Evolutionary conservation across 208 protist species (phyloP).

Genomic region (Trypanosoma theileri): DNA sequence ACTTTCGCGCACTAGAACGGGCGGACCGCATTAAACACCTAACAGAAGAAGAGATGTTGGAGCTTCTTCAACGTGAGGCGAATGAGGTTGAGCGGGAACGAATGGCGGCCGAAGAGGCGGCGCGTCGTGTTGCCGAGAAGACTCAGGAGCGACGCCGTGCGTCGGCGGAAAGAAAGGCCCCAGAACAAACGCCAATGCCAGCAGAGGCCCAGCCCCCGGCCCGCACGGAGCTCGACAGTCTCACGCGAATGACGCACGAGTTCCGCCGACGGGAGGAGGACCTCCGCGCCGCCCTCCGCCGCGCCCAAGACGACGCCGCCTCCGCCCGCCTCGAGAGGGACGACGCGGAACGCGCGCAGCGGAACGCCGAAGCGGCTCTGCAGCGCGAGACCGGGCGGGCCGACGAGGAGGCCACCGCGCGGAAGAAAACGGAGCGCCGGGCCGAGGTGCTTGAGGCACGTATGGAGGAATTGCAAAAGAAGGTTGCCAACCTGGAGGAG

Average conservation of each 20-base stretch:
- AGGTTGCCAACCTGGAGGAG: conserved; percentile 5
- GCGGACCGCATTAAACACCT: conserved; percentile 74
- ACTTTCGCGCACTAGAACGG: conserved; percentile 64
- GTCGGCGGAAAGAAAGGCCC: background rate
- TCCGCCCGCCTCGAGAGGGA: background rate
- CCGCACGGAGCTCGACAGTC: conserved; percentile 20
- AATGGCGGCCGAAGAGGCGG: conserved; percentile 36
- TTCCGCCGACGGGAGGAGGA: conserved; percentile 19
- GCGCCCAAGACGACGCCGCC: conserved; percentile 14
- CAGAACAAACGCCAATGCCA: conserved; percentile 16
- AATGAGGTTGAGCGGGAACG: conserved; percentile 43
- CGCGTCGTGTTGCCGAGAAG: conserved; percentile 40
- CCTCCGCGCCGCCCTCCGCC: conserved; percentile 1
- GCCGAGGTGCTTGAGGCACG: conserved; percentile 30
- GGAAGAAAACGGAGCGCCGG: conserved; percentile 23
- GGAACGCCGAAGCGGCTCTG: conserved; percentile 27
- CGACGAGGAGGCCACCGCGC: conserved; percentile 20
- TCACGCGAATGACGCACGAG: conserved; percentile 20
- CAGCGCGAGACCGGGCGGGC: conserved; percentile 39
- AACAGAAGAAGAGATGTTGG: conserved; percentile 65
- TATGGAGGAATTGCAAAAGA: conserved; percentile 17
- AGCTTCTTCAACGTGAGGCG: conserved; percentile 67
- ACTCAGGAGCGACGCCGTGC: conserved; percentile 21
- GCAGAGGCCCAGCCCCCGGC: conserved; percentile 21
- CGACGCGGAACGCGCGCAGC: background rate